Conservation (phyloP, 2,329 filamentous ascomycete species). For the Gliomastix tumulicola region DNA sequence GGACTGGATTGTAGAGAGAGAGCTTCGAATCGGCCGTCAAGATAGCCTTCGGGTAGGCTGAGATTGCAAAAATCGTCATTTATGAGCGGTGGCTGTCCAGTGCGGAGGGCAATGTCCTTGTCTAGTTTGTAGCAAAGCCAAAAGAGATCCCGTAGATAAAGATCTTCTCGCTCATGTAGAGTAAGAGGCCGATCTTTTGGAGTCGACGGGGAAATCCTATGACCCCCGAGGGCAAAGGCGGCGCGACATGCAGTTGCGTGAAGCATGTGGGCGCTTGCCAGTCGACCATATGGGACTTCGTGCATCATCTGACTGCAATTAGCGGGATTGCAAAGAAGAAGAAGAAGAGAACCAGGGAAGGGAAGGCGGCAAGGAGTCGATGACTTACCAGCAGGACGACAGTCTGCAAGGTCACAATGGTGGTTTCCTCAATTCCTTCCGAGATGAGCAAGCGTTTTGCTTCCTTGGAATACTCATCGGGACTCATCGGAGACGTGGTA, state of each 20-base stretch:
- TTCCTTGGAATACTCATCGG: too few species aligned
- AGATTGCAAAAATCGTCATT: constrained; percentile 43
- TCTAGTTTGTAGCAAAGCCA: constrained; percentile 17
- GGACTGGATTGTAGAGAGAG: too few species aligned
- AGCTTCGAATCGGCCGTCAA: background rate
- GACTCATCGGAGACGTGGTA: too few species aligned
- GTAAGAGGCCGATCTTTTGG: constrained; percentile 1
- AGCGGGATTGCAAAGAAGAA: too few species aligned
- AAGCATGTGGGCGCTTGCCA: too few species aligned
- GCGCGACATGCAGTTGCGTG: constrained; percentile 29
- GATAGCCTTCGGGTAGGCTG: constrained; percentile 24
- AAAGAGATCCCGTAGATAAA: constrained; percentile 11
- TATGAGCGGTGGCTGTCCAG: constrained; percentile 12
- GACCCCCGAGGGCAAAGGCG: constrained; percentile 34
- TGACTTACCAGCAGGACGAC: constrained; percentile 32
- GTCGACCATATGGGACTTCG: too few species aligned
- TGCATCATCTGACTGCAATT: too few species aligned
- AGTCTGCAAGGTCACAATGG: constrained; percentile 30
- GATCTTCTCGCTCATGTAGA: background rate
- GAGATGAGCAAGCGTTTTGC: too few species aligned
- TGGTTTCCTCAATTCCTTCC: too few species aligned
- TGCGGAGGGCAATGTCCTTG: constrained; percentile 15
- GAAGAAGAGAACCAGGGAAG: too few species aligned
- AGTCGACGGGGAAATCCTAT: constrained; percentile 11
- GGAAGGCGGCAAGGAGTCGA: too few species aligned